Evolutionary conservation across 495 filamentous ascomycete genomes (phyloP), one percentile per base, ranked within the genome.

Genomic region (Xylaria acuta): DNA sequence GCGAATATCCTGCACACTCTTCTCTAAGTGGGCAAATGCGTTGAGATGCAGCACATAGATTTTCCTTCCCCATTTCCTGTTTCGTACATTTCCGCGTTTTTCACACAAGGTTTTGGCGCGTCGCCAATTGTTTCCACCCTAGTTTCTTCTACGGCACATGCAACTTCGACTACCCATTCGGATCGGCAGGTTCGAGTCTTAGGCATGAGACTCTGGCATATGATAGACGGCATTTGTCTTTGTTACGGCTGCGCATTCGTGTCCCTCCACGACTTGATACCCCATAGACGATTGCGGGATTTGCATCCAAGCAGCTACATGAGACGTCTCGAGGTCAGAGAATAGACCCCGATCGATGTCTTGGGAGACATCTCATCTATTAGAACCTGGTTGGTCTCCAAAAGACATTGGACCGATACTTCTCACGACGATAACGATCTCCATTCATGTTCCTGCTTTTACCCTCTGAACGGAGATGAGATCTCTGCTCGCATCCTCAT

Each of bases 221-320:
- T 84, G 83, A 92, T 93, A 93, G 91, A 93, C 86, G 91, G 90
- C 90, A 90, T 92, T 92, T 87, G 85, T 86, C 90, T 91, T 84
- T 83, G 70, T 82, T 81, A 82, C 82, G 82, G 77, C 80, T 83
- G 75, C 79, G 80, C 73, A 72, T 78, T 78, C 76, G 76, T 78
- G 75, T 81, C 78, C 76, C 87, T 86, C 89, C 91, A 90, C 89
- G 73, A 79, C 75, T 79, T 79, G 77, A 79, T 79, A 79, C 89
- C 88, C 77, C 77, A 79, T 83, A 82, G 81, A 83, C 79, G 80
- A 80, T 75, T 79, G 78, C 78, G 79, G 76, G 73, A 78, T 79
- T 75, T 75, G 77, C 74, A 77, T 75, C 75, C 77, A 76, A 73
- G 80, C 81, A 82, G 81, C 78, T 79, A 69, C 82, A 83, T 79